Evolutionary conservation across 2,329 filamentous ascomycete genomes (phyloP).

Genomic region (Calonectria honghensis): DNA sequence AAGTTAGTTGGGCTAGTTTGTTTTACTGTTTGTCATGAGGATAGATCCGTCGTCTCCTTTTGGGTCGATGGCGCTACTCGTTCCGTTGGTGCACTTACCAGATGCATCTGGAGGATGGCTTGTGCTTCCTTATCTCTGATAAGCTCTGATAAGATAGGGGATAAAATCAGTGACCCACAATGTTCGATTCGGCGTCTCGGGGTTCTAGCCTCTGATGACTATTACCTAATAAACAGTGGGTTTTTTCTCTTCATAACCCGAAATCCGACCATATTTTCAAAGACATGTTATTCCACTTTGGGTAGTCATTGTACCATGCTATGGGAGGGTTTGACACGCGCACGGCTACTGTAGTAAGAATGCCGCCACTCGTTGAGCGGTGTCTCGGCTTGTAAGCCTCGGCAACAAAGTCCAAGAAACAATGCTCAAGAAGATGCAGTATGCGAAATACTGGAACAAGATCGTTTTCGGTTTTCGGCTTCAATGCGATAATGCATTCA

Average conservation of each 20-base stretch:
- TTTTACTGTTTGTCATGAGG: background rate
- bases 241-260: constrained; percentile 6
- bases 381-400: background rate
- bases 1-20: constrained; percentile 6
- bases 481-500: constrained; percentile 18
- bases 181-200: constrained; percentile 37
- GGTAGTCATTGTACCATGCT: background rate
- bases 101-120: constrained; percentile 1
- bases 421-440: background rate
- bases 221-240: constrained; percentile 19
- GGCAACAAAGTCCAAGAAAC: background rate
- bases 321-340: background rate
- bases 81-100: background rate
- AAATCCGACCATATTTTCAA: constrained; percentile 13
- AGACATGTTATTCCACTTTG: constrained; percentile 21
- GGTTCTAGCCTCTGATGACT: constrained; percentile 39
- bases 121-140: constrained; percentile 6
- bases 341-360: background rate
- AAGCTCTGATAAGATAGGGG: constrained; percentile 28
- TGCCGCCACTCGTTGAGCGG: background rate
- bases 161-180: constrained; percentile 30
- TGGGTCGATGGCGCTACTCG: constrained; percentile 11
- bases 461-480: constrained; percentile 20
- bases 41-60: constrained; percentile 10
- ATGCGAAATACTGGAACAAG: constrained; percentile 25